Base-by-base conservation (phyloP, 176 grass and related monocot species). In the Echinochloa phyllopogon region DNA sequence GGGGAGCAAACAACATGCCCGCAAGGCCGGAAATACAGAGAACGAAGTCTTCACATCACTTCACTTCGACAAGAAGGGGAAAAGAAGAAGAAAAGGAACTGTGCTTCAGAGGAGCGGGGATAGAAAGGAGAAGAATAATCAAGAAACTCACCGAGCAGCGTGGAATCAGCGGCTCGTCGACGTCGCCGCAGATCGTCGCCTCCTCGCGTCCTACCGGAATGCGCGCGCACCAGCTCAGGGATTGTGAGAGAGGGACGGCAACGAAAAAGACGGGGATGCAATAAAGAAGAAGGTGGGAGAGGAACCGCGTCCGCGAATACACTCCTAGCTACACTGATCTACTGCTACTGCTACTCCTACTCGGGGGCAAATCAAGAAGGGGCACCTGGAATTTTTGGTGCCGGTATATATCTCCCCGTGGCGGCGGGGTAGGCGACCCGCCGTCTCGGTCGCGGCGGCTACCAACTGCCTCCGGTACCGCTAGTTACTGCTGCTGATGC, bases 71-170 rank as follows among this genome's bases (percentile, higher is more conserved):
- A 62, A 77, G n/a, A 78, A 62, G 25, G 15, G 15, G 8, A 12
- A 11, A 0, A n/a, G n/a, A n/a, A n/a, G n/a, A n/a, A n/a, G n/a
- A 8, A 27, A 8, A 49, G 24, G 33, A 78, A 44, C 3, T 5
- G 0, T 41, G n/a, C 3, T 40, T 3, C 6, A 65, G 25, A 2
- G 17, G 44, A 53, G 4, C 8, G 10, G 2, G 1, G 43, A 50
- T 20, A 0, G 27, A 43, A 6, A 14, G 21, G 40, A 17, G 2
- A 38, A 17, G 65, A 21, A n/a, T n/a, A 14, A 65, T 23, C 24
- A 85, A 55, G 61, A n/a, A 86, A 80, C 76, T 80, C 76, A 80
- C 84, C 8, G 76, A 3, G 43, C 66, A 15, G 66, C 40, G 76
- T 1, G 40, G n/a, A 17, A 87, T 58, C 45, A 87, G 60, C 23